These are phyloP conservation scores for Phialemoniopsis sp. DNA, from an alignment of 2,329 filamentous ascomycete species.

Conservation along the genomic window DNA sequence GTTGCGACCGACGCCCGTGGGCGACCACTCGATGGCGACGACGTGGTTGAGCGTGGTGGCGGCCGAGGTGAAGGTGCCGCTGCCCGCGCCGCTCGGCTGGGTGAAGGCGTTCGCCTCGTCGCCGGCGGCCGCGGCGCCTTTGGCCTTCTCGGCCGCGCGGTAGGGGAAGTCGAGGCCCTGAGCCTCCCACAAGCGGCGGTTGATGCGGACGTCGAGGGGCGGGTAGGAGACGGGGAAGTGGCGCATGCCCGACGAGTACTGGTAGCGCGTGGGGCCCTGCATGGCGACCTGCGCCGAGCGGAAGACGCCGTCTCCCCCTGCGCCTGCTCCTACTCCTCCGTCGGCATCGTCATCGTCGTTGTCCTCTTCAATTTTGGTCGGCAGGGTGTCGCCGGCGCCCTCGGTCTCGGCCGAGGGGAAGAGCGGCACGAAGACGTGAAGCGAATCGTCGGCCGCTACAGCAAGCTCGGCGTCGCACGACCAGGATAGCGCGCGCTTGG, in stretches of 20 bases:
- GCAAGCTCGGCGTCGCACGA: constrained; percentile 56
- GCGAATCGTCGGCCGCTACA: constrained; percentile 50
- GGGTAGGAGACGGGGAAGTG: constrained; percentile 30
- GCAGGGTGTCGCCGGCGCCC: constrained; percentile 1
- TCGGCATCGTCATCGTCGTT: constrained; percentile 18
- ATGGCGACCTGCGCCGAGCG: constrained; percentile 6
- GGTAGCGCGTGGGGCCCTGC: constrained; percentile 14
- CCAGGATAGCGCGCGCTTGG: constrained; percentile 40
- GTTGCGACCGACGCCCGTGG: constrained; percentile 51
- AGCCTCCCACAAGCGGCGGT: constrained; percentile 37
- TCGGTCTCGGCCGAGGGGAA: constrained; percentile 19
- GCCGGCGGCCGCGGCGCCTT: constrained; percentile 19
- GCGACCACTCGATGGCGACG: constrained; percentile 53
- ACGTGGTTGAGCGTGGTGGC: constrained; percentile 52
- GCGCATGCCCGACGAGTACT: constrained; percentile 25
- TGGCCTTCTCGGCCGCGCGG: constrained; percentile 14
- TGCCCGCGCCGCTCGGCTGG: constrained; percentile 34
- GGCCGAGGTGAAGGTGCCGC: constrained; percentile 38
- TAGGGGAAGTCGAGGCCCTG: constrained; percentile 27
- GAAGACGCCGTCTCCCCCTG: constrained; percentile 13
- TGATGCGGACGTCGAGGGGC: constrained; percentile 33
- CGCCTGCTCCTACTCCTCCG: too few species aligned
- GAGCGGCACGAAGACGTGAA: constrained; percentile 47
- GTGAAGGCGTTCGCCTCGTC: constrained; percentile 16
- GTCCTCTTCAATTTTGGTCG: constrained; percentile 4